Base-by-base conservation (phyloP, 768 basidiomycete genomes). In the Trametes coccinea region DNA sequence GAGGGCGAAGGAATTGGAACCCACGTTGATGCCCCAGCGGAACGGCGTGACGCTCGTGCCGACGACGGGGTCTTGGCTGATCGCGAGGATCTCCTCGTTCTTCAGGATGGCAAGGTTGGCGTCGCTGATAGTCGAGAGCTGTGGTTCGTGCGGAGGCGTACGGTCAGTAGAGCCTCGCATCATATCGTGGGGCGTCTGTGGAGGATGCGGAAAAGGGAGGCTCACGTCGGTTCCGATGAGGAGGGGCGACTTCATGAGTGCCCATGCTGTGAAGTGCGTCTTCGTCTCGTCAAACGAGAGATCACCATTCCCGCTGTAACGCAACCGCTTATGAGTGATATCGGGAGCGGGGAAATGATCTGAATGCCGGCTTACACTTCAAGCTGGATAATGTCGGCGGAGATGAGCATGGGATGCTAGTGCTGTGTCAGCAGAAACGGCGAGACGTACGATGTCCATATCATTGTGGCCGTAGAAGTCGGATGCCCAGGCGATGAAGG, bases 241-340 rank as follows among this genome's bases (percentile, higher is more conserved):
- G 13, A 89, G 77, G 2, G 87, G 87, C 0, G 84, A 84, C 68
- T 88, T 89, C 82, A 88, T 81, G 33, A 89, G 72, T 39, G 85
- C 85, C 87, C 88, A 89, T 0, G 84, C 86, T 0, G 87, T 88
- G 69, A 88, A 89, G 69, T 89, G 87, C 2, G 85, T 79, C 70
- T 88, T 88, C 29, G 80, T 73, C 72, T 89, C 87, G 13, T 89
- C 85, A 67, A 77, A 80, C 0, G 82, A 81, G 47, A 88, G 74
- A 34, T 80, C 74, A 13, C 85, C 86, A 60, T 89, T 88, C 22
- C 88, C 87, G 29, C 86, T 87, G 67, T 17, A n/a, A 10, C 10
- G 30, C 4, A 22, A 22, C 22, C 3, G 4, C 17, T 3, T 16
- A 16, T 22, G 16, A 51, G 59, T 8, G 33, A 29, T 27, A 22